These are phyloP conservation scores for Penicillium sumatraense DNA, from an alignment of 2,329 filamentous ascomycete species.

Conservation along the genomic window DNA sequence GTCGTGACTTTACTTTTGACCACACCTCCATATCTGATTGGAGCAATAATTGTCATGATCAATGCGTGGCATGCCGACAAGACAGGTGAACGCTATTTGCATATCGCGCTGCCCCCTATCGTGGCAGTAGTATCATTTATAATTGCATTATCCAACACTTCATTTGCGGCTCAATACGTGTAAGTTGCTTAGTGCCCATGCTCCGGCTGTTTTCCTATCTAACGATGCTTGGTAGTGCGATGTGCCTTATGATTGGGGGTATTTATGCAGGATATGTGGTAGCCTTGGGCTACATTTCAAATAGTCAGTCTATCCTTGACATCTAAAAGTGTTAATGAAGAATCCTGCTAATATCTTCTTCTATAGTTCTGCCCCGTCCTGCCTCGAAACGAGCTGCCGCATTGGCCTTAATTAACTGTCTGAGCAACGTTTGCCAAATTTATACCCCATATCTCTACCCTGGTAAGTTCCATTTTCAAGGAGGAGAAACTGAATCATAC, in stretches of 20 bases:
- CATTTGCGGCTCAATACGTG: conserved; percentile 18
- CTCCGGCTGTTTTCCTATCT: background rate
- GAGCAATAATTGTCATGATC: conserved; percentile 14
- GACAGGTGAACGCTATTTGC: conserved; percentile 16
- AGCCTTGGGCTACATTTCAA: conserved; percentile 15
- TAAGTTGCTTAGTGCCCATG: background rate
- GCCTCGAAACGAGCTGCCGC: conserved; percentile 19
- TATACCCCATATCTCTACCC: conserved; percentile 22
- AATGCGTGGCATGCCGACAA: conserved; percentile 19
- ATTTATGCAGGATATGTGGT: conserved; percentile 20
- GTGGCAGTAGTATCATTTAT: conserved; percentile 13
- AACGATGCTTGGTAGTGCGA: conserved; percentile 9
- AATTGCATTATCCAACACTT: conserved; percentile 12
- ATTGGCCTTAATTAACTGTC: conserved; percentile 16
- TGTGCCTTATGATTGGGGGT: conserved; percentile 18
- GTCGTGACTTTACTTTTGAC: conserved; percentile 15
- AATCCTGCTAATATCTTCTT: no score
- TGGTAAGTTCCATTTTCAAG: no score
- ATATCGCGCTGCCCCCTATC: conserved; percentile 14
- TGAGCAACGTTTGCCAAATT: conserved; percentile 21
- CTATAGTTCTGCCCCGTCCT: conserved; percentile 16
- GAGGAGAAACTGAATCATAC: no score
- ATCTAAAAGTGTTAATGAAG: background rate
- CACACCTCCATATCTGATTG: conserved; percentile 17
- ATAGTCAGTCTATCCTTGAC: conserved; percentile 1